Conservation (phyloP, 2,329 filamentous ascomycete genomes). For the Epichloe typhina region DNA sequence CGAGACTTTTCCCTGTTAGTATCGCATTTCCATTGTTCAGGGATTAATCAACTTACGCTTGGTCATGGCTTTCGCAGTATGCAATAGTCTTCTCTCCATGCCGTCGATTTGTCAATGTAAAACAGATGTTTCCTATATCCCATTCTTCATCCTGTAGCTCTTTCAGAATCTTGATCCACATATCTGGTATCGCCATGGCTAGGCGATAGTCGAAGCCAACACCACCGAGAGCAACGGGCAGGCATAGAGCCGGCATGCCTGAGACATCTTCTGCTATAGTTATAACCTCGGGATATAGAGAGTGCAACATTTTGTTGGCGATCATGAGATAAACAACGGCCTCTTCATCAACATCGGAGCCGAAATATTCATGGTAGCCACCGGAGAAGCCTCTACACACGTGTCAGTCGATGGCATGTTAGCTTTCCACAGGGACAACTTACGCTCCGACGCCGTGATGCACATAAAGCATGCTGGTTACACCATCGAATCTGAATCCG, state of each 20-base stretch:
- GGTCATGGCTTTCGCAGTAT: conserved; percentile 93
- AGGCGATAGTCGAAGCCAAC: conserved; percentile 95
- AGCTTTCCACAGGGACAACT: conserved; percentile 22
- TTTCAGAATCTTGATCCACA: conserved; percentile 98
- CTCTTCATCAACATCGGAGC: conserved; percentile 76
- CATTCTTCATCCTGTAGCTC: conserved; percentile 84
- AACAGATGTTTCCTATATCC: conserved; percentile 76
- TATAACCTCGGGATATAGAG: conserved; percentile 75
- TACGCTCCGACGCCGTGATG: conserved; percentile 96
- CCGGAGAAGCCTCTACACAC: conserved; percentile 72
- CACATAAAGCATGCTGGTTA: conserved; percentile 93
- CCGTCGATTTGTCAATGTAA: conserved; percentile 80
- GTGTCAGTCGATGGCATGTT: conserved; percentile 4
- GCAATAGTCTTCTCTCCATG: conserved; percentile 98
- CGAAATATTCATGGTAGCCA: conserved; percentile 97
- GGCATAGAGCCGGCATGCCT: conserved; percentile 92
- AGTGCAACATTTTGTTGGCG: conserved; percentile 89
- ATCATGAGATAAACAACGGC: conserved; percentile 91
- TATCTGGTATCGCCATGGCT: conserved; percentile 93
- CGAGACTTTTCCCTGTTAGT: conserved; percentile 45
- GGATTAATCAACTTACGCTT: conserved; percentile 55
- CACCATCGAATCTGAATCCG: conserved; percentile 94
- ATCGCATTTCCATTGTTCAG: no score
- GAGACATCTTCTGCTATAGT: conserved; percentile 96
- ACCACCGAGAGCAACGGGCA: conserved; percentile 73